Base-by-base conservation (phyloP, 2,329 filamentous ascomycete genomes). In the Fusarium cicatricum region DNA sequence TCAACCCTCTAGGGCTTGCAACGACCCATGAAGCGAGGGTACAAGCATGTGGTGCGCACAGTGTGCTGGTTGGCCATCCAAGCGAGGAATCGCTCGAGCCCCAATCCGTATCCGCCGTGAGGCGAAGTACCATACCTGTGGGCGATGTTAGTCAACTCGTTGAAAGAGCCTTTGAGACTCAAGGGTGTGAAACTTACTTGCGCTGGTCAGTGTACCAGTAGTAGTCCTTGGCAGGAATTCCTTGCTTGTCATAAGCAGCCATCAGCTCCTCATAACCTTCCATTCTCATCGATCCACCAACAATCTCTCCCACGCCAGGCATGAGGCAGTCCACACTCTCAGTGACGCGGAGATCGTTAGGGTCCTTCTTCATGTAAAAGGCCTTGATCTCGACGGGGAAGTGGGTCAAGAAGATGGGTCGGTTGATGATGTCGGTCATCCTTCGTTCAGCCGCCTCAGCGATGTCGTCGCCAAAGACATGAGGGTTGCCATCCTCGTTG, bases 161-260 rank as follows among this genome's bases (percentile, higher is more conserved):
- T 8, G 3, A 38, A 21, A 19, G 8, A 31, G 4, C 29, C 8
- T 4, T 14, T 32, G 9, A 10, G 31, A 14, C 12, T 31, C 36
- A 16, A 16, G 14, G 8, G 28, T n/a, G n/a, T 26, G 21, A 19
- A 45, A 54, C 58, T 49, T 46, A 93, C 91, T 95, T 96, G 73
- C 93, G 84, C 85, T 97, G 92, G 78, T 97, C 95, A 28, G 92
- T 96, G 80, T 98, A 99, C 95, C 95, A 99, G 83, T 96, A 98
- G 80, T 98, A 98, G 39, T 89, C 88, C 67, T 85, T 85, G 16
- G 92, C 86, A 68, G 91, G 87, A 74, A 98, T 96, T 34, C 89
- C 89, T 77, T 97, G 90, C 60, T 89, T 86, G 76, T 92, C 87
- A 75, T 96, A 99, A 1, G 91, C 95, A 19, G 83, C 88, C 82